These are phyloP conservation scores for Globisporangium solare DNA, from an alignment of 352 stramenopile genomes.

Conservation along the genomic window DNA sequence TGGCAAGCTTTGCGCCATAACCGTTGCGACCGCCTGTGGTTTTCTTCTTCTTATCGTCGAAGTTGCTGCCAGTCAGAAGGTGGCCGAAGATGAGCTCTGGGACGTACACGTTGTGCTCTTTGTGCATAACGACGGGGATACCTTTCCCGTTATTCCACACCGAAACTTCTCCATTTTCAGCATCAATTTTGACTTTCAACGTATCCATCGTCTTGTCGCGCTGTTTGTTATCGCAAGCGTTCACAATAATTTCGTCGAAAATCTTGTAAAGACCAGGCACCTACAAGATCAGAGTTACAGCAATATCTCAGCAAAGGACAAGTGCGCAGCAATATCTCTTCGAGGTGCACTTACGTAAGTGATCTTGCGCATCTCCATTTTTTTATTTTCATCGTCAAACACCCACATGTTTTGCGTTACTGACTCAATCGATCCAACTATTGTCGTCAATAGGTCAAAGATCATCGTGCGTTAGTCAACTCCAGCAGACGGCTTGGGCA, in stretches of 20 bases:
- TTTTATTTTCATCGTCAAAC: constrained; percentile 85
- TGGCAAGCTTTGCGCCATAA: constrained; percentile 98
- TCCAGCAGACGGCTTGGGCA: not conserved
- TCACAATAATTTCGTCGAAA: constrained; percentile 99
- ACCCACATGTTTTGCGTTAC: constrained; percentile 92
- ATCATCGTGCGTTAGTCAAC: not conserved
- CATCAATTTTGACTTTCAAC: constrained; percentile 93
- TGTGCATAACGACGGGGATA: constrained; percentile 96
- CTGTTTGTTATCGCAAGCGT: constrained; percentile 99
- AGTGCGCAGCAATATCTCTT: not conserved
- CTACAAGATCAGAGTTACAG: constrained; percentile 22
- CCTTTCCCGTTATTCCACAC: constrained; percentile 98
- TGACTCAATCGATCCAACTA: constrained; percentile 93
- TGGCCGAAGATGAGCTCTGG: constrained; percentile 98
- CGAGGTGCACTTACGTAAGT: constrained; percentile 61
- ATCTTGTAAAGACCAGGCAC: constrained; percentile 97
- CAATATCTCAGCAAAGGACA: not conserved
- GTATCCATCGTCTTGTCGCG: constrained; percentile 94
- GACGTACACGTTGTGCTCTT: constrained; percentile 97
- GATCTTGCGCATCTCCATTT: constrained; percentile 92
- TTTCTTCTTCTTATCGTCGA: constrained; percentile 97
- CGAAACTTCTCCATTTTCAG: constrained; percentile 90
- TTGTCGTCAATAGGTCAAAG: not conserved
- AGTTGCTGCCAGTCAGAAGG: constrained; percentile 97
- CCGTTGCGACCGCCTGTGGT: constrained; percentile 94